Base-by-base conservation (phyloP, 768 basidiomycete species). In the Favolaschia claudopus region DNA sequence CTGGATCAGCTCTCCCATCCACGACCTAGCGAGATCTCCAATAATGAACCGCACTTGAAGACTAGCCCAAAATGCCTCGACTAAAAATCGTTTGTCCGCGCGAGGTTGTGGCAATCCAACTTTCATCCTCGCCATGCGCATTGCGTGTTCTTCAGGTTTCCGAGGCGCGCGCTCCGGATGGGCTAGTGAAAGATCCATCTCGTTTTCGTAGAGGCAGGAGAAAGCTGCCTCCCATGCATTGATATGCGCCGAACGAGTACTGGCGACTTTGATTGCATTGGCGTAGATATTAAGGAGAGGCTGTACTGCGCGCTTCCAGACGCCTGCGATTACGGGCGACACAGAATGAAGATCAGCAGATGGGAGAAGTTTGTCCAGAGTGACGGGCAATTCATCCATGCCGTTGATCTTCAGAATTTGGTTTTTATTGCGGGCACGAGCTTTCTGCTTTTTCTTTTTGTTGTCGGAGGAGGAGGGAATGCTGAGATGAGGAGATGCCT, bases 141-240 rank as follows among this genome's bases (percentile, higher is more conserved):
- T 78, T 2, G 86, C 85, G 55, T 80, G 66, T 48, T 80, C 76
- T 57, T 79, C 65, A 0, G 83, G 86, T 19, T 74, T 66, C 32
- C 76, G 68, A 2, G 83, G 79, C 7, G 77, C 73, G 14, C 46
- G 68, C 0, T 61, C 42, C 2, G 77, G 79, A 58, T 84, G 67
- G 4, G 63, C 55, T 4, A 67, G 39, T 14, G 70, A 67, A 4
- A 56, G 49, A 0, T 75, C 67, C 67, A 86, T 67, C 68, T 88
- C 86, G 45, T 74, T 70, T 36, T 79, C 73, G 52, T 82, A 82
- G 5, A 89, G 72, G 55, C 71, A 81, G 0, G 86, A 77, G 59
- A 85, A 77, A 0, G 88, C 83, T 0, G 85, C 80, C 50, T 90
- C 82, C 81, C 85, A 89, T 1, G 88, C 88, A 28, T 79, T 70